Evolutionary conservation across 2,329 filamentous ascomycete species (phyloP).

Genomic region (Fonsecaea monophora): DNA sequence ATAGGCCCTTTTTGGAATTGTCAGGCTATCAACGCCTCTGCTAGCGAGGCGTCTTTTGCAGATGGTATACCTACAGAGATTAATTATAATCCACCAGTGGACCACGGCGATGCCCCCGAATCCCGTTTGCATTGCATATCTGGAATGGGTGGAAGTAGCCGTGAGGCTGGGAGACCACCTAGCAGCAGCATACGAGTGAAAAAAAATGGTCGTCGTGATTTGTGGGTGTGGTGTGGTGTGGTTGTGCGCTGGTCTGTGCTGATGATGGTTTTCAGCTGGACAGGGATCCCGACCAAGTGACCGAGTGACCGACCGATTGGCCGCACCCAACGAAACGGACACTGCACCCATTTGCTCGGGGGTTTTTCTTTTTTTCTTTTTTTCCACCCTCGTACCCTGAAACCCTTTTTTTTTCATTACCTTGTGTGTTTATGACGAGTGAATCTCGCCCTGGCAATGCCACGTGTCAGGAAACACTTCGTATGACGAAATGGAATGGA

Average conservation of each 20-base stretch:
- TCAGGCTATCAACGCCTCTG: not conserved
- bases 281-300: conserved; percentile 4
- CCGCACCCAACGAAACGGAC: not conserved
- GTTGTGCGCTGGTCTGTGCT: not conserved
- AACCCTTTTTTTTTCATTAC: too few species aligned
- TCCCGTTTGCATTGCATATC: not conserved
- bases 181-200: too few species aligned
- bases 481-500: too few species aligned
- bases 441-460: not conserved
- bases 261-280: conserved; percentile 10
- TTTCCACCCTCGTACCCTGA: not conserved
- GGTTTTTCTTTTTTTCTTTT: not conserved
- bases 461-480: not conserved
- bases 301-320: too few species aligned
- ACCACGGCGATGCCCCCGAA: not conserved
- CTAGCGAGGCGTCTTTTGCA: not conserved
- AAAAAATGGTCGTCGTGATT: not conserved
- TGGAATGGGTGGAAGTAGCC: not conserved
- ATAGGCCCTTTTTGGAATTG: not conserved
- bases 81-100: not conserved
- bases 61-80: not conserved
- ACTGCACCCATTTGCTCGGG: not conserved
- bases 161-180: too few species aligned
- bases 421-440: too few species aligned
- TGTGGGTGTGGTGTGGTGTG: not conserved